Conservation (phyloP, 768 basidiomycete genomes). For the Plicaturopsis crispa region DNA sequence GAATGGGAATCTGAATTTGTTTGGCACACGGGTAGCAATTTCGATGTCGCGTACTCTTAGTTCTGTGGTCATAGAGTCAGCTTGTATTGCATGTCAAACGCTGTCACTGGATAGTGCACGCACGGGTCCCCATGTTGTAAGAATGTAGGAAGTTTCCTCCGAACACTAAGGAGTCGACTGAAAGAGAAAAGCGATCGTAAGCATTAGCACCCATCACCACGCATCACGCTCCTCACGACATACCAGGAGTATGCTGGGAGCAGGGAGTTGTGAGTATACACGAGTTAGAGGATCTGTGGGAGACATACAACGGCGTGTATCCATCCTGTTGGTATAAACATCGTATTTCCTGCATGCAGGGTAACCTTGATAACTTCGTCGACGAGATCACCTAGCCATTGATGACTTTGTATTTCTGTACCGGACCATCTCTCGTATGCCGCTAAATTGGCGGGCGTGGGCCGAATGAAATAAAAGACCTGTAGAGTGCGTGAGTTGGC, state of each 20-base stretch:
- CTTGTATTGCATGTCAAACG: not conserved
- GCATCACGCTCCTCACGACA: no score
- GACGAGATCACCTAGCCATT: constrained; percentile 90
- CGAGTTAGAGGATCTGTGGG: no score
- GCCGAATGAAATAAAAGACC: constrained; percentile 94
- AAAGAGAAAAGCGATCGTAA: no score
- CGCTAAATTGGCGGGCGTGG: constrained; percentile 76
- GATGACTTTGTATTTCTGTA: constrained; percentile 77
- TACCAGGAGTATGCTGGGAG: no score
- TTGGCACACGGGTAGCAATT: constrained; percentile 86
- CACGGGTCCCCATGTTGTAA: constrained; percentile 81
- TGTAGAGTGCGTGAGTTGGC: constrained; percentile 23
- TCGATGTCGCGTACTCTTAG: constrained; percentile 87
- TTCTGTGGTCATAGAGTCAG: constrained; percentile 40
- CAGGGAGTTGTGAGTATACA: no score
- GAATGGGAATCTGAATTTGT: constrained; percentile 82
- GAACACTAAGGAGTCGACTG: constrained; percentile 87
- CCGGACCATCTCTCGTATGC: constrained; percentile 95
- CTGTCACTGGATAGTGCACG: constrained; percentile 17
- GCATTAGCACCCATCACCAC: no score
- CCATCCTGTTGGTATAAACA: constrained; percentile 96
- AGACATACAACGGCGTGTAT: constrained; percentile 94
- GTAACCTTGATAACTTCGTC: constrained; percentile 88
- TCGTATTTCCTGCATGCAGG: constrained; percentile 70
- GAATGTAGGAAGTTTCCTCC: constrained; percentile 98